Evolutionary conservation across 331 rosid genomes (phyloP).

Genomic region (Rosa hybrid): DNA sequence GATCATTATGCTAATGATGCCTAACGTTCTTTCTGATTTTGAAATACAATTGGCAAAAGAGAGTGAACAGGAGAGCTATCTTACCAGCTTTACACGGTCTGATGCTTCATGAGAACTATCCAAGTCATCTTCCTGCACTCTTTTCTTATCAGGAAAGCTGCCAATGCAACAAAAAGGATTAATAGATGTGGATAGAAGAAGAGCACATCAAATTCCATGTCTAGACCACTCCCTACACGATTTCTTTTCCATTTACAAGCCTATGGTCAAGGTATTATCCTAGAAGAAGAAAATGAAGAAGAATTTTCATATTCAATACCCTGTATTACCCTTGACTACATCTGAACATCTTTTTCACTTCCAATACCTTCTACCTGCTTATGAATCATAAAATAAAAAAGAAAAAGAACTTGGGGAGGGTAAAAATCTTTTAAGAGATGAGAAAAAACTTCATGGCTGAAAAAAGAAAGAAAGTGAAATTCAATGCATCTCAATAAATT

Average conservation of each 20-base stretch:
- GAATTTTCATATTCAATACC: neutral
- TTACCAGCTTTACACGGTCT: conserved; percentile 67
- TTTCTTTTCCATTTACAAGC: conserved; percentile 1
- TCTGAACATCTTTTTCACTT: neutral
- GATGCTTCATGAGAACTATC: conserved; percentile 46
- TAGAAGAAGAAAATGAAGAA: neutral
- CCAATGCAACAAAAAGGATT: conserved; percentile 32
- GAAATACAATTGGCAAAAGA: conserved; percentile 1
- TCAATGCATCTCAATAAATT: neutral
- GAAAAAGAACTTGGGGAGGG: neutral
- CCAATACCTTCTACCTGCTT: neutral
- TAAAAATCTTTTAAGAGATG: neutral
- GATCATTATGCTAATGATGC: neutral
- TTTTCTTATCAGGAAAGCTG: conserved; percentile 81
- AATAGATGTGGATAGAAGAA: conserved; percentile 19
- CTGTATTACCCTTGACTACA: conserved; percentile 1
- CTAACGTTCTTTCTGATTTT: neutral
- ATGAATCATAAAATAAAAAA: neutral
- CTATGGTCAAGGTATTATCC: conserved; percentile 9
- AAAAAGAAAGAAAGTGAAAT: neutral
- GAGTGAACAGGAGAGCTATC: conserved; percentile 16
- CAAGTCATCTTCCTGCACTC: conserved; percentile 42
- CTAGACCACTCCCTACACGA: conserved; percentile 9
- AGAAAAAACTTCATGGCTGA: conserved; percentile 2
- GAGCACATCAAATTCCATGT: conserved; percentile 8